Evolutionary conservation across 495 filamentous ascomycete genomes (phyloP).

Genomic region (Immersiella caudata): DNA sequence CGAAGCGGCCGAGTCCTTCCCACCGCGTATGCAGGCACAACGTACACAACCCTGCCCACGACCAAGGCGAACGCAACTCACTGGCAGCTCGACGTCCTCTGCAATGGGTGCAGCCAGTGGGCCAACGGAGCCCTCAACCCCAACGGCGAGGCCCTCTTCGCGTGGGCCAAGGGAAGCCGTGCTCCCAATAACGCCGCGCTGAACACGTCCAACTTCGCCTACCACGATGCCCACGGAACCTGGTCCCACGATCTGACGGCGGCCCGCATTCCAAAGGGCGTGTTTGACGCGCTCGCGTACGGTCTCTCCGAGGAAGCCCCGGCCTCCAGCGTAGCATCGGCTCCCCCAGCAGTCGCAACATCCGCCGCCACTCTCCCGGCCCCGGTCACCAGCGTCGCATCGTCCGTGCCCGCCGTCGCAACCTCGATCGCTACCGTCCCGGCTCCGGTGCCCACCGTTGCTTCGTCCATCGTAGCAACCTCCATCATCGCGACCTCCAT

Average conservation of each 20-base stretch:
- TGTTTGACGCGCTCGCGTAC: constrained; percentile 36
- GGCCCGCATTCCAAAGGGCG: constrained; percentile 35
- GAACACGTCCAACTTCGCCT: constrained; percentile 34
- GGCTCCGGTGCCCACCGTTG: too few species aligned
- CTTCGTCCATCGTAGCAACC: not conserved
- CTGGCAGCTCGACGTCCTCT: constrained; percentile 52
- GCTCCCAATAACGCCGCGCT: constrained; percentile 26
- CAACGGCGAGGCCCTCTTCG: constrained; percentile 33
- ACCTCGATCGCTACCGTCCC: too few species aligned
- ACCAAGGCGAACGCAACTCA: constrained; percentile 50
- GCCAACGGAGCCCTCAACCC: constrained; percentile 34
- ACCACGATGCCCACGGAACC: constrained; percentile 32
- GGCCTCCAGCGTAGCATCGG: not conserved
- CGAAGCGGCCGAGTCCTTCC: constrained; percentile 43
- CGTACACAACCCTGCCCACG: constrained; percentile 47
- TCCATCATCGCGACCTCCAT: not conserved
- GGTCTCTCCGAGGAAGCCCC: constrained; percentile 19
- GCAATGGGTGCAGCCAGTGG: constrained; percentile 49
- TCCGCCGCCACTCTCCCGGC: not conserved
- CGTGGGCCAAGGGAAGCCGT: constrained; percentile 32
- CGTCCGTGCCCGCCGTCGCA: not conserved
- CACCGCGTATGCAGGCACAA: constrained; percentile 43
- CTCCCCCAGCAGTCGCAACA: not conserved
- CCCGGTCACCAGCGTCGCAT: not conserved
- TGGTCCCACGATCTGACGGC: constrained; percentile 34